phyloP scores from a whole-genome alignment of 2,329 filamentous ascomycete species.

The Drechslerella dactyloides region DNA sequence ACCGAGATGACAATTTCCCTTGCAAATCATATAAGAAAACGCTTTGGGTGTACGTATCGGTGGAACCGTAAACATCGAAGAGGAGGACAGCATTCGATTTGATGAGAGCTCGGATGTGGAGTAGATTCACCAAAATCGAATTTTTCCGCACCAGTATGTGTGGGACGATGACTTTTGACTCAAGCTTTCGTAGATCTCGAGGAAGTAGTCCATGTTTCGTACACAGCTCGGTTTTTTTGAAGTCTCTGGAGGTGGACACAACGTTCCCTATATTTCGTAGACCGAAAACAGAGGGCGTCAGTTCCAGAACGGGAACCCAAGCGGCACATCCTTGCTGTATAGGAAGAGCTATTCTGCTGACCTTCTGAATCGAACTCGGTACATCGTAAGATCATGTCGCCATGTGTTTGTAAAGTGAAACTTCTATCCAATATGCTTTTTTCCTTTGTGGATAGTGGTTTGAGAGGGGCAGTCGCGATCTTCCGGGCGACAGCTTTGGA shows the following conservation, averaged over 20 bases:
- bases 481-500: slow-evolving; percentile 12
- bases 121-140: slow-evolving; percentile 90
- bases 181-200: slow-evolving; percentile 95
- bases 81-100: slow-evolving; percentile 93
- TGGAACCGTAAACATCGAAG: slow-evolving; percentile 94
- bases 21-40: slow-evolving; percentile 98
- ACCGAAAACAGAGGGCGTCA: slow-evolving; percentile 3
- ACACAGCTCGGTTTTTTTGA: slow-evolving; percentile 96
- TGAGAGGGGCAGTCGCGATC: slow-evolving; percentile 29
- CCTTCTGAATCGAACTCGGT: slow-evolving; percentile 94
- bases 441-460: slow-evolving; percentile 38
- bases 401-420: slow-evolving; percentile 53
- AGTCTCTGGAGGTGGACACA: slow-evolving; percentile 90
- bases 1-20: slow-evolving; percentile 71
- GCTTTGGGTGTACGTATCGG: slow-evolving; percentile 92
- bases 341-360: slow-evolving; percentile 43
- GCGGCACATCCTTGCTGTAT: slow-evolving; percentile 11
- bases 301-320: neutral
- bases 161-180: slow-evolving; percentile 84
- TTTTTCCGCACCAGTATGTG: slow-evolving; percentile 93
- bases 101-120: slow-evolving; percentile 95
- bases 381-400: slow-evolving; percentile 68
- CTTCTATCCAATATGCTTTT: slow-evolving; percentile 50
- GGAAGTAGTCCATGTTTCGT: slow-evolving; percentile 94
- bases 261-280: slow-evolving; percentile 65